Evolutionary conservation across 306 rosid species (phyloP), one percentile per base, ranked within the genome.

Genomic region (Datisca glomerata): DNA sequence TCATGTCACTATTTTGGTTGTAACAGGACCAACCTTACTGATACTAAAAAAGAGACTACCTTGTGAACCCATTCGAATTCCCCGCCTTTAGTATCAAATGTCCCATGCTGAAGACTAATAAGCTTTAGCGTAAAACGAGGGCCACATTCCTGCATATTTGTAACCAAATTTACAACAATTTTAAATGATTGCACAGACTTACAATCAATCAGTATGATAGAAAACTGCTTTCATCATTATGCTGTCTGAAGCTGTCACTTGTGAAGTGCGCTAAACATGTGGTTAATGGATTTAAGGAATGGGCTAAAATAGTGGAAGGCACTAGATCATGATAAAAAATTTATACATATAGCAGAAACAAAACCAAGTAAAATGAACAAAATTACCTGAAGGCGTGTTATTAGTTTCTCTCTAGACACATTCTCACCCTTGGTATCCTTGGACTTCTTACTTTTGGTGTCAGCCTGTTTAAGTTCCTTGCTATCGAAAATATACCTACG

Each of bases 61-160:
- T 84, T 89, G 76, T 84, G 98, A 64, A 75, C 91, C 98, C 95
- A 84, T 51, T 84, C 93, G 57, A 54, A 89, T 48, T 89, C 98
- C 46, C 95, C 95, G 20, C 95, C 80, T 67, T 71, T 72, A 0
- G 84, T 58, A 57, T 75, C 93, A 42, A 80, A 89, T n/a, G 95
- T 80, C 48, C 92, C 93, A 20, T 80, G 79, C 68, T 89, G 95
- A 70, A 89, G 47, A 57, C 74, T 80, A 55, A 68, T 57, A 54
- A 89, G 64, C 58, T 84, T 89, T 68, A 89, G 60, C 3, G 92
- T 84, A 70, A 89, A 89, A 18, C 91, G 75, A 41, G 98, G 95
- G 47, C 95, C 95, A 24, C 95, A 84, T 48, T 89, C 98, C 95
- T 84, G 74, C 60, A 51, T 18, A 35, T 61, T 28, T 31, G 12